Percentiles rank a stretch among this genome's conserved stretches.
phyloP scores from a whole-genome alignment of 345 rosid species.

The Syzygium grande region DNA sequence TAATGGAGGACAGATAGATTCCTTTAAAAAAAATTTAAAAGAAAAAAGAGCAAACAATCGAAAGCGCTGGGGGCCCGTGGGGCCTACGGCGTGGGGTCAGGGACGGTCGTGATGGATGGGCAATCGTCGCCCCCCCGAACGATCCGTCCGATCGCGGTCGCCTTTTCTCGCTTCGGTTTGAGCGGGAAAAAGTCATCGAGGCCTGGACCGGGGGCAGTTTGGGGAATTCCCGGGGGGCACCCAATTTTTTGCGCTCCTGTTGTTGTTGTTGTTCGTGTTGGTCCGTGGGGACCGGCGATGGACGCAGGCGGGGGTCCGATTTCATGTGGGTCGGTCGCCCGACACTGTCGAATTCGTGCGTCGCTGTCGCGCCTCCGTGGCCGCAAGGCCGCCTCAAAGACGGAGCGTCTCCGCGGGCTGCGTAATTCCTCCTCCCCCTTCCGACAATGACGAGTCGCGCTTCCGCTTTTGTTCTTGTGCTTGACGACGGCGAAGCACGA shows the following conservation, averaged over 20 bases:
- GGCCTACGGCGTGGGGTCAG: not conserved
- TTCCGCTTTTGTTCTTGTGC: not conserved
- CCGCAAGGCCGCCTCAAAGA: not conserved
- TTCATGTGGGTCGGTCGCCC: not conserved
- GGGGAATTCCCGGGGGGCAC: not conserved
- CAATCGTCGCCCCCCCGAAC: not conserved
- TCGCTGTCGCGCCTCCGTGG: not conserved
- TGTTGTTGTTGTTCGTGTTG: not conserved
- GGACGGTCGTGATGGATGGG: not conserved
- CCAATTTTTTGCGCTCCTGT: too few species aligned
- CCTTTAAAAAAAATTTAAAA: not conserved
- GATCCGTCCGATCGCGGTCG: not conserved
- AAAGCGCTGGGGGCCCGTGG: not conserved
- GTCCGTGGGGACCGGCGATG: not conserved
- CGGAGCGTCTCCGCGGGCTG: not conserved
- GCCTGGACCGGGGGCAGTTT: not conserved
- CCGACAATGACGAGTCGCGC: not conserved
- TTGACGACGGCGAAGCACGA: not conserved
- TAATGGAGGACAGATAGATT: slow-evolving; percentile 52
- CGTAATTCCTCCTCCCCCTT: not conserved
- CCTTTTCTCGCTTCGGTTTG: not conserved
- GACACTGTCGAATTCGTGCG: not conserved
- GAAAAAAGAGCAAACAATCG: not conserved
- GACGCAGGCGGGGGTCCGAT: too few species aligned
- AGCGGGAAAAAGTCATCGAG: not conserved